These are phyloP conservation scores for Clitocybe nebularis DNA, from an alignment of 1,284 basidiomycete genomes.

Conservation along the genomic window DNA sequence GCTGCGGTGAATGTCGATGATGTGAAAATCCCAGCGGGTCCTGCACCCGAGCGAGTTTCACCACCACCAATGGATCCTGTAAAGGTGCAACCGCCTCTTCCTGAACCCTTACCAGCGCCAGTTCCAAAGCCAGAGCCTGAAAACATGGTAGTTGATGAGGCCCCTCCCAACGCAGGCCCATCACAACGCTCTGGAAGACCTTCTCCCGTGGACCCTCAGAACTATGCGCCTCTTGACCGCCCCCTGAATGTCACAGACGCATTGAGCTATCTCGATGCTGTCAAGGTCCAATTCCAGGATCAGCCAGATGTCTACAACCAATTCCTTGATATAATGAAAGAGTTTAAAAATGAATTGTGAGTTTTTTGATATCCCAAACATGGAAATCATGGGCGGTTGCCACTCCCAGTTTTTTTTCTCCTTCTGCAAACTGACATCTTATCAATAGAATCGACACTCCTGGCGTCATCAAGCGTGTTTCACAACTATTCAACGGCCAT, in stretches of 20 bases:
- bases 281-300: constrained; percentile 85
- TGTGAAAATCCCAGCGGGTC: neutral
- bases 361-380: constrained; percentile 28
- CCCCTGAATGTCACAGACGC: constrained; percentile 84
- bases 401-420: too few species aligned
- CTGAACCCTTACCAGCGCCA: constrained; percentile 11
- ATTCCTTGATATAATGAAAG: constrained; percentile 98
- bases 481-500: constrained; percentile 89
- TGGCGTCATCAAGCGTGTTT: constrained; percentile 94
- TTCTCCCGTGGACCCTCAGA: constrained; percentile 10
- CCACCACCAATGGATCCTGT: constrained; percentile 2
- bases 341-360: constrained; percentile 89
- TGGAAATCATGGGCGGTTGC: too few species aligned
- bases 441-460: constrained; percentile 87
- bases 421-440: constrained; percentile 4
- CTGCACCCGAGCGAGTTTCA: constrained; percentile 6
- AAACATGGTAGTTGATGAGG: constrained; percentile 15
- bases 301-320: constrained; percentile 92
- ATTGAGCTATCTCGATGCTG: constrained; percentile 90
- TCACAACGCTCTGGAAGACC: constrained; percentile 7
- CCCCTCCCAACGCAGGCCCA: constrained; percentile 8
- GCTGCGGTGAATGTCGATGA: too few species aligned
- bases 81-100: constrained; percentile 12
- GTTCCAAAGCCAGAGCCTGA: constrained; percentile 6
- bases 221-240: constrained; percentile 28